Percentiles rank a stretch among this genome's conserved stretches.
Conservation (phyloP, 192 early-diverging fungal species). For the Coemansia sp. region DNA sequence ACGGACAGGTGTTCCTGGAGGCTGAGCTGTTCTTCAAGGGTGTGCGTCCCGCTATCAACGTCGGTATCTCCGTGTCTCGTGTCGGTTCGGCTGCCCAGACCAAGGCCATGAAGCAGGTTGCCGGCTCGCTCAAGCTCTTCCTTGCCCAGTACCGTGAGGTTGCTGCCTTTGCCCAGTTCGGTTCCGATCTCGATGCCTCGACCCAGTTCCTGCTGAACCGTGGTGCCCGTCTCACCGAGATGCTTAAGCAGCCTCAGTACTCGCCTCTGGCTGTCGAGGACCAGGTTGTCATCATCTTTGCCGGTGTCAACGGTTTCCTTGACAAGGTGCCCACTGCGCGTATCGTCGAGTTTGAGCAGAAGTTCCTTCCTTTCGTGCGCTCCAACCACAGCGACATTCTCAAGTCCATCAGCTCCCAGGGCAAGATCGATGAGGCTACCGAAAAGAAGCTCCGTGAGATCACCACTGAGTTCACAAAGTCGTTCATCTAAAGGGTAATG, state of each 20-base stretch:
- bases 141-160: conserved; percentile 99
- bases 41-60: conserved; percentile 99
- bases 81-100: conserved; percentile 99
- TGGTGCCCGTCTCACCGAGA: conserved; percentile 99
- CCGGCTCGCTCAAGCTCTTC: conserved; percentile 99
- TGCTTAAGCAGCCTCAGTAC: conserved; percentile 99
- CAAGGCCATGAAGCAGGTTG: conserved; percentile 99
- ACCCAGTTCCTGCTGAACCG: conserved; percentile 99
- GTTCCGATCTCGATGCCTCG: conserved; percentile 99
- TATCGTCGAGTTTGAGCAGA: conserved; percentile 91
- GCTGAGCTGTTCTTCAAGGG: conserved; percentile 99
- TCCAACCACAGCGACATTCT: conserved; percentile 89
- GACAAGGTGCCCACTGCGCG: conserved; percentile 97
- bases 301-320: conserved; percentile 99
- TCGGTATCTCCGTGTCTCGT: conserved; percentile 99
- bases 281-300: conserved; percentile 98
- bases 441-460: conserved; percentile 93
- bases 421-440: conserved; percentile 83
- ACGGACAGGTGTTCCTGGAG: conserved; percentile 99
- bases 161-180: conserved; percentile 99
- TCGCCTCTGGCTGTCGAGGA: conserved; percentile 93
- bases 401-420: conserved; percentile 87
- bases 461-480: conserved; percentile 74
- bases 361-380: conserved; percentile 84
- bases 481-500: conserved; percentile 61